Conservation (phyloP, 192 early-diverging fungal species). For the Podila horticola region DNA sequence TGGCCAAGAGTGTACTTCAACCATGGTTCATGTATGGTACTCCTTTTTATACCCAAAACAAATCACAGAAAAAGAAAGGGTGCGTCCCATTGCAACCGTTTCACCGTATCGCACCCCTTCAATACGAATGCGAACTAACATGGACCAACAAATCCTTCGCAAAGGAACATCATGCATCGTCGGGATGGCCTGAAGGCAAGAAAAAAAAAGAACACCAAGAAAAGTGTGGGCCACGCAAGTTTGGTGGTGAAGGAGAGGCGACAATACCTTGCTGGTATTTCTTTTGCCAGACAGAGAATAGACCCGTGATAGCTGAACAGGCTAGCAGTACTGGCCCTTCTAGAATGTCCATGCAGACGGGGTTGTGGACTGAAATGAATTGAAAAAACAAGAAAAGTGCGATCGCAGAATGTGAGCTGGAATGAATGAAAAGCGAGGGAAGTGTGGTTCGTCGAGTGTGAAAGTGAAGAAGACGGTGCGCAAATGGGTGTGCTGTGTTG, state of each 20-base stretch:
- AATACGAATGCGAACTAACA: background rate
- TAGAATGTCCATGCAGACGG: slow-evolving; percentile 41
- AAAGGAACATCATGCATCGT: background rate
- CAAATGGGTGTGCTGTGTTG: background rate
- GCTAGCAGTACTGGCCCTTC: slow-evolving; percentile 39
- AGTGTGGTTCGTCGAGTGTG: background rate
- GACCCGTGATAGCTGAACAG: slow-evolving; percentile 28
- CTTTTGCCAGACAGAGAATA: slow-evolving; percentile 34
- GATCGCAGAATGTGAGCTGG: background rate
- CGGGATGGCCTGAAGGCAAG: background rate
- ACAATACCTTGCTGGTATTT: slow-evolving; percentile 43
- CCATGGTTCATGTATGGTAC: background rate
- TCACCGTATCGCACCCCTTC: background rate
- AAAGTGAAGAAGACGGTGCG: background rate
- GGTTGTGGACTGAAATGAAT: background rate
- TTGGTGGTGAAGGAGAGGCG: background rate
- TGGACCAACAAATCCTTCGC: background rate
- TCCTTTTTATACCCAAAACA: background rate
- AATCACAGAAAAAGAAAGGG: background rate
- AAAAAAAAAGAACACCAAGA: too few relatives aligned
- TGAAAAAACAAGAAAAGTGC: background rate
- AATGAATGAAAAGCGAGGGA: background rate
- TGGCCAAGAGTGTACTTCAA: background rate
- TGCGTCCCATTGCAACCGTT: background rate
- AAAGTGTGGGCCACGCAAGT: background rate